These are phyloP conservation scores for Candida nitratophila DNA, from an alignment of 805 yeast genomes.

Conservation along the genomic window DNA sequence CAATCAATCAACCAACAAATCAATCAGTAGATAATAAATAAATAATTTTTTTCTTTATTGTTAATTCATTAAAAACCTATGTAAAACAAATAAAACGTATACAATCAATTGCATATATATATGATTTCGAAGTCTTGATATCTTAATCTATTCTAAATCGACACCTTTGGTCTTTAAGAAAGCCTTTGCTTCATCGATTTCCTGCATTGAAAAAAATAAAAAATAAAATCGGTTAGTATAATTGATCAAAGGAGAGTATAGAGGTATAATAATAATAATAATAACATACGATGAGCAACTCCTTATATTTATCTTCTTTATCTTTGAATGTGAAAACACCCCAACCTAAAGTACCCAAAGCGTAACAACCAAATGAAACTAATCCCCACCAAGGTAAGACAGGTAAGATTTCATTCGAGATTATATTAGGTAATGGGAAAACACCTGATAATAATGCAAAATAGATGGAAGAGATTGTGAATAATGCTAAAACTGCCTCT, in stretches of 20 bases:
- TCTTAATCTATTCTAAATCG: conserved; percentile 35
- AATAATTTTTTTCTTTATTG: too few species aligned
- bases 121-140: too few species aligned
- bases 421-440: conserved; percentile 43
- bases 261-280: too few species aligned
- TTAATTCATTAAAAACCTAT: too few species aligned
- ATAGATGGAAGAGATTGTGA: conserved; percentile 45
- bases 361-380: conserved; percentile 62
- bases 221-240: too few species aligned
- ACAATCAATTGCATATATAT: too few species aligned
- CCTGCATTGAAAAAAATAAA: conserved; percentile 11
- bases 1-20: too few species aligned
- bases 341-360: conserved; percentile 61
- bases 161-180: conserved; percentile 52
- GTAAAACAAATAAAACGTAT: too few species aligned
- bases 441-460: conserved; percentile 42
- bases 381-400: conserved; percentile 65
- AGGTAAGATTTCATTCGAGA: conserved; percentile 52
- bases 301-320: conserved; percentile 60
- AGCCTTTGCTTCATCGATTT: conserved; percentile 56
- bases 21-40: too few species aligned
- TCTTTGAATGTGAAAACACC: conserved; percentile 65
- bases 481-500: conserved; percentile 43
- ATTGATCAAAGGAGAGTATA: too few species aligned
- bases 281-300: conserved; percentile 33